Base-by-base conservation (phyloP, 257 asterid species). In the Solanum arcanum region DNA sequence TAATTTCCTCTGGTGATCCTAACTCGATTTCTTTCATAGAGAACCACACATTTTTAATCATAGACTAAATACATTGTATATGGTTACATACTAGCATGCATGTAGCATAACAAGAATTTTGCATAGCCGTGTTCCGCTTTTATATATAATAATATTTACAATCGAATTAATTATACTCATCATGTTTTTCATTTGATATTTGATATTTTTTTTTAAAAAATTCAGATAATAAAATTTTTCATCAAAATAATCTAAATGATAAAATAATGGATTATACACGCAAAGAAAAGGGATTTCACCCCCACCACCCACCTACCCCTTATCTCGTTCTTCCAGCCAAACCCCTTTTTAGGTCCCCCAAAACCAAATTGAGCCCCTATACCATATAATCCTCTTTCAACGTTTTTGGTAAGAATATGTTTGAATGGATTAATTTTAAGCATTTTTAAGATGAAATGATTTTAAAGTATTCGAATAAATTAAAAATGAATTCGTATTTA, bases 181-280 rank as follows among this genome's bases (percentile, higher is more conserved):
- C n/a, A 21, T 3, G 0, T 21, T 60, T 23, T 1, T n/a, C 15
- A 5, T 4, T 1, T 1, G 31, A 62, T n/a, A n/a, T 62, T 62
- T 11, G 2, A n/a, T 52, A 52, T 0, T 23, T 4, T 16, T 1
- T 52, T 2, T 52, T n/a, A n/a, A n/a, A 6, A n/a, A n/a, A 10
- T n/a, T 0, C 16, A 2, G 10, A 12, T 2, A 41, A 41, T 41
- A 41, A 41, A 41, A 41, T 1, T 8, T 41, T 41, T 0, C 3
- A 2, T 9, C 0, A 41, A 41, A 41, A 41, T 41, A 41, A 52
- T 49, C 29, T 21, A 2, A n/a, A 11, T 68, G 3, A 68, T 6
- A 27, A 27, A 68, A 27, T 4, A 66, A 66, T 13, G 11, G 7
- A 52, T 18, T 52, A 23, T 68, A 27, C 20, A 6, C 14, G 1